A percentile compares a stretch with the other conserved stretches of the same genome.
Conservation (phyloP, 345 rosid species). For the Hypericum androsaemum region DNA sequence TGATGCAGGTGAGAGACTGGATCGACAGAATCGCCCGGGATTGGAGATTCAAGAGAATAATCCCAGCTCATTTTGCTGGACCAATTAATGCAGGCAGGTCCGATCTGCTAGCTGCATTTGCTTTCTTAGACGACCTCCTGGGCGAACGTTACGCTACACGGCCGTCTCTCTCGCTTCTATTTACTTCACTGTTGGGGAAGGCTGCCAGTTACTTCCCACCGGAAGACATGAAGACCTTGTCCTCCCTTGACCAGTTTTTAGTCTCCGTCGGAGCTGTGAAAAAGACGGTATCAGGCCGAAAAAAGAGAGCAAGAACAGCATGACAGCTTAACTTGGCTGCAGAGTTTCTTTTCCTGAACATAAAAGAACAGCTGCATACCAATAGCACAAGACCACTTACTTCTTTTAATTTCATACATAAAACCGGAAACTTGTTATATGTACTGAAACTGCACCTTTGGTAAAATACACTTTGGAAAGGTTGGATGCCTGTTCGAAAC, state of each 20-base stretch:
- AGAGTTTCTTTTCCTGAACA: neutral
- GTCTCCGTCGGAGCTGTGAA: constrained; percentile 93
- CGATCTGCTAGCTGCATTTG: constrained; percentile 79
- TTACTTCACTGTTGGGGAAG: constrained; percentile 72
- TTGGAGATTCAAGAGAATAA: constrained; percentile 91
- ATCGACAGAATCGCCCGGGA: constrained; percentile 66
- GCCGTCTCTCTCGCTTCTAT: constrained; percentile 61
- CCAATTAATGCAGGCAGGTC: constrained; percentile 77
- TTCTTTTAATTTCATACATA: too few relatives aligned
- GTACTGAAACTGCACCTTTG: too few relatives aligned
- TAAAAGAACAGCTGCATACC: neutral
- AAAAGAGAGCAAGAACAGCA: constrained; percentile 15
- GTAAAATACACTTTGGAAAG: too few relatives aligned
- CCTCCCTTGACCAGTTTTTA: constrained; percentile 81
- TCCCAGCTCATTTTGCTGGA: constrained; percentile 91
- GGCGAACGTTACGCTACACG: constrained; percentile 59
- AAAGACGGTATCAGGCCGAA: constrained; percentile 79
- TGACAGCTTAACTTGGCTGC: constrained; percentile 2
- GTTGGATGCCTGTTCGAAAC: too few relatives aligned
- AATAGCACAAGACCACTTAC: neutral
- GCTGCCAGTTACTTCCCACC: constrained; percentile 96
- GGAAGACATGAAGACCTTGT: constrained; percentile 86
- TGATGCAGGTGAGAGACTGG: constrained; percentile 81
- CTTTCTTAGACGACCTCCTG: constrained; percentile 75
- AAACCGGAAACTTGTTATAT: too few relatives aligned